phyloP scores from a whole-genome alignment of 2,329 filamentous ascomycete species.

The Colletotrichum cordylinicola region DNA sequence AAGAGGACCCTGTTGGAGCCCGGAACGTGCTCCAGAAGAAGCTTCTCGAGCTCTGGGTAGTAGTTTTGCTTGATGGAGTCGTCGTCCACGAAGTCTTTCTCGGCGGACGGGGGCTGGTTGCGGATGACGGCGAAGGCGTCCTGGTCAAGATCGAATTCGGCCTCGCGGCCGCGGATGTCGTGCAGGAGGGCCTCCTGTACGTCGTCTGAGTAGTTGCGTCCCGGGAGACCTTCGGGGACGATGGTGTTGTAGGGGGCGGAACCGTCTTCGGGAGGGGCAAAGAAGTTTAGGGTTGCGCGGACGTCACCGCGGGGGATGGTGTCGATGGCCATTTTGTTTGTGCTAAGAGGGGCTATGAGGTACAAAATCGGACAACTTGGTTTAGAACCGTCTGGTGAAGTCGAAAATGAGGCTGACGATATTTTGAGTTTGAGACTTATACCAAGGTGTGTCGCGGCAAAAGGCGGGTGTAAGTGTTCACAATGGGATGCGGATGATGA shows the following conservation, averaged over 20 bases:
- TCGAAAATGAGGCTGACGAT: background rate
- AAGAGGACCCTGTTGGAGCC: slow-evolving; percentile 72
- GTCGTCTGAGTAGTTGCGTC: slow-evolving; percentile 67
- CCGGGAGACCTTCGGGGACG: slow-evolving; percentile 66
- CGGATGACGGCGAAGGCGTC: slow-evolving; percentile 76
- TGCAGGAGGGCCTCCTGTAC: slow-evolving; percentile 62
- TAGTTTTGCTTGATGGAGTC: slow-evolving; percentile 73
- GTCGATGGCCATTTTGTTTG: slow-evolving; percentile 41
- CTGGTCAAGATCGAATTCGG: slow-evolving; percentile 69
- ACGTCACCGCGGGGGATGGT: slow-evolving; percentile 64
- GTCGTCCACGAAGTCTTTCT: slow-evolving; percentile 71
- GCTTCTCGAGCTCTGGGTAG: slow-evolving; percentile 82
- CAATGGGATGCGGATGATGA: background rate
- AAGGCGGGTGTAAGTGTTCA: background rate
- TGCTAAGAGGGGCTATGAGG: background rate
- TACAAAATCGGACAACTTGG: background rate
- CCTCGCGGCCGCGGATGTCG: slow-evolving; percentile 77
- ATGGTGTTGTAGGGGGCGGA: slow-evolving; percentile 70
- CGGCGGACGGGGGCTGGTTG: slow-evolving; percentile 60
- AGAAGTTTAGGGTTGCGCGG: slow-evolving; percentile 70
- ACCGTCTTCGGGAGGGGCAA: slow-evolving; percentile 63
- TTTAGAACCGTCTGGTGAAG: background rate
- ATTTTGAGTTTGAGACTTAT: background rate
- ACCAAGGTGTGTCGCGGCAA: background rate
- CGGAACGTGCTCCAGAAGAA: slow-evolving; percentile 72